Conservation (phyloP, 108 stramenopile genomes). For the Skeletonema costatum region DNA sequence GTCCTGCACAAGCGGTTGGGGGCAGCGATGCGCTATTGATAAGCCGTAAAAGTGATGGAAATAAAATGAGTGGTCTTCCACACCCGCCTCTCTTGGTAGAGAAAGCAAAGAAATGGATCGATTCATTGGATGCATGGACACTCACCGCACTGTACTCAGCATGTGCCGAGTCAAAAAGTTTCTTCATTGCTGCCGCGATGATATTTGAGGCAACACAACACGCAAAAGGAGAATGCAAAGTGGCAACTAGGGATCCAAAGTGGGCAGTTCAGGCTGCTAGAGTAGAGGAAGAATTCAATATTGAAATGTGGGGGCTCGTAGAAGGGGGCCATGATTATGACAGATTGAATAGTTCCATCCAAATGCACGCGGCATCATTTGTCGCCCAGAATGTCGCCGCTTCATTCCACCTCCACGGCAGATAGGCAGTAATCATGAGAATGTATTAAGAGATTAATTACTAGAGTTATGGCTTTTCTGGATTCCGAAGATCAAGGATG, state of each 20-base stretch:
- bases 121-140: constrained; percentile 85
- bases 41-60: constrained; percentile 58
- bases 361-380: constrained; percentile 74
- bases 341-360: constrained; percentile 82
- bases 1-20: constrained; percentile 70
- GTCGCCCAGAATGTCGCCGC: constrained; percentile 56
- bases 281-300: constrained; percentile 98
- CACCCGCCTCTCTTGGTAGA: constrained; percentile 75
- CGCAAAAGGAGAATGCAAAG: not conserved
- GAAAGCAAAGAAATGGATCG: constrained; percentile 55
- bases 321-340: constrained; percentile 98
- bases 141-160: constrained; percentile 80
- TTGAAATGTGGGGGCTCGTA: constrained; percentile 95
- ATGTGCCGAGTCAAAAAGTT: constrained; percentile 88
- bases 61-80: constrained; percentile 61
- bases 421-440: not conserved
- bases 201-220: constrained; percentile 41
- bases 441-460: not conserved
- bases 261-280: constrained; percentile 85
- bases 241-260: constrained; percentile 25
- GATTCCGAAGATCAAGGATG: constrained; percentile 32
- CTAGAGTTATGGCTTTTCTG: not conserved
- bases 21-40: constrained; percentile 68
- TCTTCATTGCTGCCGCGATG: constrained; percentile 82
- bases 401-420: not conserved